These are phyloP conservation scores for Purpureocillium takamizusanense DNA, from an alignment of 2,329 filamentous ascomycete genomes.

Conservation along the genomic window DNA sequence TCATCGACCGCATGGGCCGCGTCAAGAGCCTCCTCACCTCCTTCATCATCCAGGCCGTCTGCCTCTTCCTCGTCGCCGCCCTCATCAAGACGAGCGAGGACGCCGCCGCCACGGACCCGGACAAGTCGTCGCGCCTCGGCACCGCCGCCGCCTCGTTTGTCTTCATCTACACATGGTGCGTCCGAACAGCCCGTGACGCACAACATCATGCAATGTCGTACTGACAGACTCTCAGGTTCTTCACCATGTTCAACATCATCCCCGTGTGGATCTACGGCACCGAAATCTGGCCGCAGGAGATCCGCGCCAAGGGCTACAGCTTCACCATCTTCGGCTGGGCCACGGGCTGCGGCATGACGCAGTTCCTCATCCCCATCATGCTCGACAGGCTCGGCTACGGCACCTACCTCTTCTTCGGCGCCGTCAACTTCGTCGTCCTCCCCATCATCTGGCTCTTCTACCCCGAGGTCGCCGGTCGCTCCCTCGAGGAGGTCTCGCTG, in stretches of 20 bases:
- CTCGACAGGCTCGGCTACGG: conserved; percentile 34
- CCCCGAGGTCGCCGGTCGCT: conserved; percentile 8
- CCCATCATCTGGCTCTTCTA: conserved; percentile 37
- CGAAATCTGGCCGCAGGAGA: conserved; percentile 47
- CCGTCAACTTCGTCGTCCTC: conserved; percentile 39
- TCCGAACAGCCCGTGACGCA: no score
- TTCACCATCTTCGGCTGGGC: conserved; percentile 53
- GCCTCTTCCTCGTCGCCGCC: conserved; percentile 20
- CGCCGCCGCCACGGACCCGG: conserved; percentile 3
- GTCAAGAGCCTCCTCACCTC: conserved; percentile 18
- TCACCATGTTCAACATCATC: conserved; percentile 24
- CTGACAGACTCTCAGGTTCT: conserved; percentile 11
- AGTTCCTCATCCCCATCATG: conserved; percentile 43
- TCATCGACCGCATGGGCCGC: conserved; percentile 40
- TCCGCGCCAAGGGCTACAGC: conserved; percentile 49
- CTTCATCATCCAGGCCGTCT: conserved; percentile 18
- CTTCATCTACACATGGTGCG: conserved; percentile 15
- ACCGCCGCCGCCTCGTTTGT: conserved; percentile 14
- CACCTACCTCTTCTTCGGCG: conserved; percentile 43
- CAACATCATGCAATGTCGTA: neutral
- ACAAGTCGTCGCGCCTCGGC: conserved; percentile 8
- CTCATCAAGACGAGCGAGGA: conserved; percentile 19
- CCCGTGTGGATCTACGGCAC: conserved; percentile 28
- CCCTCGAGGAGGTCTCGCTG: conserved; percentile 25
- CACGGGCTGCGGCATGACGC: conserved; percentile 45